Base-by-base conservation (phyloP, 2,329 filamentous ascomycete species). In the Paecilomyces variotii region DNA sequence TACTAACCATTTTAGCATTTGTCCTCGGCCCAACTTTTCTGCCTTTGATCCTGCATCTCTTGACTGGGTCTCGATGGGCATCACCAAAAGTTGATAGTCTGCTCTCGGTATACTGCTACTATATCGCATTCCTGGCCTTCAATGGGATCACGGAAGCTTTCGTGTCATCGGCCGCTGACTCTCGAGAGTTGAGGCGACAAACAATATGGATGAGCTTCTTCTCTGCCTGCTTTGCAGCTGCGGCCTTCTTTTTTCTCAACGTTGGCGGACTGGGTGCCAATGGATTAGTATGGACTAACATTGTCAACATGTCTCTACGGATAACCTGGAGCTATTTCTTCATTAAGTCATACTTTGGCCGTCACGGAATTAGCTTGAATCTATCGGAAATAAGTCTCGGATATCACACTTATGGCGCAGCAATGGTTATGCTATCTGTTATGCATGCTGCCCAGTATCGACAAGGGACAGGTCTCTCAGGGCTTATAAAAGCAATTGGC, bases 81-180 rank as follows among this genome's bases (percentile, higher is more conserved):
- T 80, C 79, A 2, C 86, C 87, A 0, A 88, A 88, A 51, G 90
- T 92, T 0, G 87, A 87, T 4, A 74, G 81, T 7, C 87, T 94
- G 2, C 81, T 99, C 5, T 85, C 87, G 0, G 82, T 82, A 0
- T 99, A 97, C 74, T 92, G 90, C 76, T 91, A 91, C 73, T 97
- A 96, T 76, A 90, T 99, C 60, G 94, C 94, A 0, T 85, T 97
- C 27, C 82, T 97, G 3, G 94, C 93, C 2, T 78, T 96, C 66
- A 99, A 99, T 69, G 94, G 94, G 56, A 84, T 97, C 25, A 85
- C 88, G 1, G 94, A 99, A 75, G 90, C 91, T 0, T 97, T 99
- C 67, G 92, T 97, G 14, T 87, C 92, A 0, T 91, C 90, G 1
- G 90, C 95, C 0, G 92, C 93, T 0, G 87, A 84, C 0, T 83